These are phyloP conservation scores for Xylariaceae sp. DNA, from an alignment of 2,329 filamentous ascomycete genomes.

Conservation along the genomic window DNA sequence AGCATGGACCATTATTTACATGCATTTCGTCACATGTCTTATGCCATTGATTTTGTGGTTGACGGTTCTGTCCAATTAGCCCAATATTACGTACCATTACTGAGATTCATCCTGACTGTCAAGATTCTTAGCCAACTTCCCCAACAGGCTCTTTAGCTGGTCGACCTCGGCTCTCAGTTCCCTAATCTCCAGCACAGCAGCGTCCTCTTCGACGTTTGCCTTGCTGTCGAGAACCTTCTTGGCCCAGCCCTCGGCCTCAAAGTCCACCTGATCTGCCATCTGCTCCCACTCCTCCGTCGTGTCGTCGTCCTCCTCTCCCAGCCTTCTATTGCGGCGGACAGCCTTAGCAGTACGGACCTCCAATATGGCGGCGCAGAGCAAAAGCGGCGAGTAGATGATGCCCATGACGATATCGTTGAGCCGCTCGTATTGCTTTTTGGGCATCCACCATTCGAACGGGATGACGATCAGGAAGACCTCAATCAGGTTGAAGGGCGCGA, in stretches of 20 bases:
- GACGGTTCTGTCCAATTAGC: too few species aligned
- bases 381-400: constrained; percentile 74
- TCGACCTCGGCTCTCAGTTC: constrained; percentile 54
- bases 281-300: constrained; percentile 92
- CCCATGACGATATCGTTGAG: constrained; percentile 89
- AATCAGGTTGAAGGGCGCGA: constrained; percentile 89
- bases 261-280: constrained; percentile 63
- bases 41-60: too few species aligned
- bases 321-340: constrained; percentile 67
- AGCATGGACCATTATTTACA: too few species aligned
- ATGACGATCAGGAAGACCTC: constrained; percentile 75
- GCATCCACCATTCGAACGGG: constrained; percentile 94
- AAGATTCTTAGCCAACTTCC: constrained; percentile 20
- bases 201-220: constrained; percentile 77
- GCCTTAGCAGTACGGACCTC: constrained; percentile 61
- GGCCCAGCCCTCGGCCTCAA: constrained; percentile 79
- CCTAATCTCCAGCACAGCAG: constrained; percentile 63
- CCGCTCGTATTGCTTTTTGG: constrained; percentile 64
- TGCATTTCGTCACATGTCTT: too few species aligned
- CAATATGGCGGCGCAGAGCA: constrained; percentile 69
- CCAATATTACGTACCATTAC: too few species aligned
- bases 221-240: constrained; percentile 71
- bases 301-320: constrained; percentile 87
- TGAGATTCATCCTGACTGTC: constrained; percentile 16
- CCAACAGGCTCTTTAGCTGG: constrained; percentile 48